Evolutionary conservation across 805 yeast genomes (phyloP).

Genomic region (Candida krabiensis): DNA sequence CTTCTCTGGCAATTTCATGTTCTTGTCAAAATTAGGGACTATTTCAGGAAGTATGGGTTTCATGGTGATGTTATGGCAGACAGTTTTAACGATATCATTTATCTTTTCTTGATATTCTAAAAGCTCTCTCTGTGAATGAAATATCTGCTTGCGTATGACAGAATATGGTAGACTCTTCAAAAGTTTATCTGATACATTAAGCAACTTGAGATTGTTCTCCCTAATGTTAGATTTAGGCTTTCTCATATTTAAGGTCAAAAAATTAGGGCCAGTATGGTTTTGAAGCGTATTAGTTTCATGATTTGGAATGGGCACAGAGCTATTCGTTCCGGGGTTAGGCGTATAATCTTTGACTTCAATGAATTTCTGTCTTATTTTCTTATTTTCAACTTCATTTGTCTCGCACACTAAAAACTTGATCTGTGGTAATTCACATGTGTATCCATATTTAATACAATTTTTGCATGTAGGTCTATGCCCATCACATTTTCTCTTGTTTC

Average conservation of each 20-base stretch:
- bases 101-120: conserved; percentile 5
- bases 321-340: neutral
- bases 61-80: conserved; percentile 1
- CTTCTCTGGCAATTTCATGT: too few relatives aligned
- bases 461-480: conserved; percentile 10
- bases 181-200: conserved; percentile 1
- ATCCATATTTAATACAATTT: conserved; percentile 4
- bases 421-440: conserved; percentile 8
- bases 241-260: conserved; percentile 7
- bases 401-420: conserved; percentile 10
- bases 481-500: conserved; percentile 14
- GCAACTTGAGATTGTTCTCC: neutral
- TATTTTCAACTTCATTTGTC: neutral
- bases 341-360: neutral
- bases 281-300: neutral
- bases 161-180: conserved; percentile 6
- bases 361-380: conserved; percentile 1
- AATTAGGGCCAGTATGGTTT: conserved; percentile 1
- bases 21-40: too few relatives aligned
- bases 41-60: neutral
- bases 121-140: conserved; percentile 3
- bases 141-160: conserved; percentile 2
- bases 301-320: neutral
- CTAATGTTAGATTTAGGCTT: neutral
- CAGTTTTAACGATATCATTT: conserved; percentile 1